Evolutionary conservation across 2,329 filamentous ascomycete genomes (phyloP), one percentile per base, ranked within the genome.

Genomic region (Mycosphaerella sp.): DNA sequence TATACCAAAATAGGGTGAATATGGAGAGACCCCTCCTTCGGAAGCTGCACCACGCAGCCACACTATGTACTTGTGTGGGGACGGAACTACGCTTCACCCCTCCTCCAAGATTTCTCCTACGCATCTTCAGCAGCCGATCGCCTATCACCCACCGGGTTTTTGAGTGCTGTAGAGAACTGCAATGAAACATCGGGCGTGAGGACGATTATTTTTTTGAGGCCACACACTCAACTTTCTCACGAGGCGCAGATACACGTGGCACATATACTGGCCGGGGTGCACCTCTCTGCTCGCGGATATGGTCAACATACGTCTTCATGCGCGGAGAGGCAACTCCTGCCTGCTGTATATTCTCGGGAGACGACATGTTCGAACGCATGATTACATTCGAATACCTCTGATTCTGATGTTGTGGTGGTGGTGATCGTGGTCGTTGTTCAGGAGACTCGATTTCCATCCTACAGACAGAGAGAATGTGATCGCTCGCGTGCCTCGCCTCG

Each of bases 221-320:
- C 21, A 39, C 39, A 17, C 21, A 38, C 14, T 17, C 14, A 32
- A 21, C 23, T 36, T 36, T 38, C 9, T n/a, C 23, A 11, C 38
- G 11, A n/a, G 29, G 36, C 14, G 32, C 31, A 21, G 21, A 12
- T 39, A 29, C 32, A 14, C 4, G 29, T n/a, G 39, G 48, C 17
- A 34, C 11, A n/a, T 39, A 10, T 21, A 43, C 29, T 11, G 44
- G 2, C 34, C 32, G 48, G 6, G 42, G 32, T 40, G 50, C 49
- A 40, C 49, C 41, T 17, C 56, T 48, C 39, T 53, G 50, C 23
- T 45, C 39, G 14, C 56, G 53, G 34, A 58, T 50, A 17, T 58
- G 46, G 14, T 58, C 56, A 10, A 58, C 50, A 42, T 58, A 58
- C n/a, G 53, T 58, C 23, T 47, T 48, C 32, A 46, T 43, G 10